Base-by-base conservation (phyloP, 1,284 basidiomycete species). In the Ustilago hordei region DNA sequence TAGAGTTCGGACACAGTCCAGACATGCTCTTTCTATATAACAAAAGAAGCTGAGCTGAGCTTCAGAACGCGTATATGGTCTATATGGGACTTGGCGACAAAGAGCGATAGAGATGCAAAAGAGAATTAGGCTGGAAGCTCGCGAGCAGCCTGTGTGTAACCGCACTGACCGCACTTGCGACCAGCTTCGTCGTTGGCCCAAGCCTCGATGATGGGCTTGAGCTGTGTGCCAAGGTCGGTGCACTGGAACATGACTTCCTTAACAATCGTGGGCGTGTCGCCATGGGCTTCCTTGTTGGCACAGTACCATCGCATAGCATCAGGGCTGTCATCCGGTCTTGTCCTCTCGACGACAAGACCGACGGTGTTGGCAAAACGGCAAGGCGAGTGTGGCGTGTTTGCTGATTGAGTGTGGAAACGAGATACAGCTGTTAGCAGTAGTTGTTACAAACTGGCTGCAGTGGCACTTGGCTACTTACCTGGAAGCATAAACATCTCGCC, bases 301-400 rank as follows among this genome's bases (percentile, higher is more conserved):
- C 96, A 98, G 86, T 97, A 98, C 96, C 96, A 98, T 50, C 94
- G 91, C 65, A 98, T 89, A 2, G 92, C 92, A 86, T 99, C 96
- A 95, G 84, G 65, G n/a, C 64, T 67, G 15, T 65, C 80, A 13
- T 74, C 88, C 0, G 95, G 95, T 52, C 96, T 89, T 45, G 93
- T 91, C n/a, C 94, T 90, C 87, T 99, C 96, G 55, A 98, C 89
- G 7, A 98, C 96, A n/a, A 98, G 89, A 1, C 96, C 95, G 58
- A 98, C 91, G 0, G 96, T 98, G 86, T 98, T 89, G 1, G 91
- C 91, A 76, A 93, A 95, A 11, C 96, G 91, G 32, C 95, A 92
- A 8, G 96, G 96, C 80, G 95, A 96, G 87, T 98, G 96, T 0
- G 95, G 95, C 0, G 93, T 96, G 86, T 98, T 95, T 2, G 92